Evolutionary conservation across 2,329 filamentous ascomycete genomes (phyloP).

Genomic region (Colletotrichum kahawae): DNA sequence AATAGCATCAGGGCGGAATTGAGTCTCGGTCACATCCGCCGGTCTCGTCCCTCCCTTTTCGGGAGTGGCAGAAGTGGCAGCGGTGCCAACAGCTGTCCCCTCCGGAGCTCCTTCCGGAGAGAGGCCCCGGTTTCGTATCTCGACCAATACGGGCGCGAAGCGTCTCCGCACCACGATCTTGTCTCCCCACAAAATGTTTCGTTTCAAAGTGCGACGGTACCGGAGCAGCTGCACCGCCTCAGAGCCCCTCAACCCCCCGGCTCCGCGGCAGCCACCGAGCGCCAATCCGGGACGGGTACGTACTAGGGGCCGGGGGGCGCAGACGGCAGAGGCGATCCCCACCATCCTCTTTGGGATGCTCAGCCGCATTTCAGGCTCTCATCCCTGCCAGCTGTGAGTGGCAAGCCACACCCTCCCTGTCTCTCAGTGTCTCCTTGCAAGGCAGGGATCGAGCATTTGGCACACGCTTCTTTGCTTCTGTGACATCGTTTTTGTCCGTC

Average conservation of each 20-base stretch:
- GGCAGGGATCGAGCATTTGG: background rate
- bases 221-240: background rate
- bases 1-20: background rate
- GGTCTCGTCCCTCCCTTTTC: background rate
- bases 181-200: constrained; percentile 9
- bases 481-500: background rate
- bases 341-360: constrained; percentile 3
- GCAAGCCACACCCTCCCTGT: constrained; percentile 10
- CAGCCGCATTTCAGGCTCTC: constrained; percentile 7
- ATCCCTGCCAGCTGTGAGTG: constrained; percentile 4
- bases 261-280: background rate
- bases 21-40: constrained; percentile 11
- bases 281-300: background rate
- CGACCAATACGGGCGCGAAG: background rate
- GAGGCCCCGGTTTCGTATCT: constrained; percentile 4
- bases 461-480: background rate
- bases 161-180: background rate
- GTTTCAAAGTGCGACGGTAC: constrained; percentile 5
- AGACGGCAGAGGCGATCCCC: background rate
- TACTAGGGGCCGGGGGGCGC: background rate
- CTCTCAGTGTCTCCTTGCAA: background rate
- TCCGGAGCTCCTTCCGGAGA: constrained; percentile 2
- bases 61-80: background rate
- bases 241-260: background rate
- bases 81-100: background rate